phyloP scores from a whole-genome alignment of 371 early-diverging fungal genomes.

The Chytridium lagenaria region DNA sequence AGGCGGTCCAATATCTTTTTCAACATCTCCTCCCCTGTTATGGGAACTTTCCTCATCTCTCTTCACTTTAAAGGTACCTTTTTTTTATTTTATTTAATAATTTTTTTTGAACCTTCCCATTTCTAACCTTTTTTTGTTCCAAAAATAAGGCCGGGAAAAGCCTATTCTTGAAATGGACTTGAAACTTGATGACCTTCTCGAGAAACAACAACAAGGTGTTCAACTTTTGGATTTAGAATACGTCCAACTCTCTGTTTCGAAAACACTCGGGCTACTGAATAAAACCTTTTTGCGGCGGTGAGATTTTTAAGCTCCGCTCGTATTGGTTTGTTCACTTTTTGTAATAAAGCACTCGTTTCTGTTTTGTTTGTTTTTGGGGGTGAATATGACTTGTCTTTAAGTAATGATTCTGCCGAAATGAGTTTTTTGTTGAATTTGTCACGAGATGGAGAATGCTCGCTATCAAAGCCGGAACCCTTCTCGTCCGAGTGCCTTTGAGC shows the following conservation, averaged over 20 bases:
- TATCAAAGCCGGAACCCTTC: neutral
- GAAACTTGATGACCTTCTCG: constrained; percentile 91
- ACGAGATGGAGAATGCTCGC: neutral
- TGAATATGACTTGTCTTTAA: no score
- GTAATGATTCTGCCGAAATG: neutral
- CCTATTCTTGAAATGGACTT: constrained; percentile 95
- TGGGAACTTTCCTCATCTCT: constrained; percentile 88
- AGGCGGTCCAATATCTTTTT: constrained; percentile 89
- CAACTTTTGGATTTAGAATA: constrained; percentile 90
- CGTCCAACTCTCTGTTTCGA: constrained; percentile 77
- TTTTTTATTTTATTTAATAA: neutral
- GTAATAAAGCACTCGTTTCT: no score
- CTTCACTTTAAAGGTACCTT: constrained; percentile 80
- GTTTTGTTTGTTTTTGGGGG: no score
- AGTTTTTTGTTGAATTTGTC: neutral
- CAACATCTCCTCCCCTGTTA: constrained; percentile 82
- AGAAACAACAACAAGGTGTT: constrained; percentile 94
- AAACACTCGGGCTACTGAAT: constrained; percentile 60
- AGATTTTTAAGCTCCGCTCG: neutral
- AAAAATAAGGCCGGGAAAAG: constrained; percentile 77
- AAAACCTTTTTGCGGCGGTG: constrained; percentile 61
- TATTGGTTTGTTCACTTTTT: no score
- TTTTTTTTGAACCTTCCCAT: no score
- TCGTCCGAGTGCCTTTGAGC: constrained; percentile 88
- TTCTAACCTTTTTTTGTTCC: no score